phyloP scores from a whole-genome alignment of 164 flowering plant species.

The Vitis cinerea region DNA sequence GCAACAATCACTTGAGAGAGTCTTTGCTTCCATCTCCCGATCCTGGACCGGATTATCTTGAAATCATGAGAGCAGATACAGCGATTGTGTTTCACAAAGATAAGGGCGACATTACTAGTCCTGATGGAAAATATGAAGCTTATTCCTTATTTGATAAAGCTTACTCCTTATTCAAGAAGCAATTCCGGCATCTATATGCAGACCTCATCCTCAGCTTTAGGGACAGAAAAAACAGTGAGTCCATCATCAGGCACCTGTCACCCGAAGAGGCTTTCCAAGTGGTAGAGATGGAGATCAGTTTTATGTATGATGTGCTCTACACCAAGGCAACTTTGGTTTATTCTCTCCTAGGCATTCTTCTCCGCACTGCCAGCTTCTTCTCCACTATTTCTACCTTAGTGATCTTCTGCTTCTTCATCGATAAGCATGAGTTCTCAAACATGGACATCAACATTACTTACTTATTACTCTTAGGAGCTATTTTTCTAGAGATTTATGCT shows the following conservation, averaged over 20 bases:
- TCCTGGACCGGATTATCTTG: neutral
- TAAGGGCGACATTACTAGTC: no score
- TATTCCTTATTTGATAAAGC: no score
- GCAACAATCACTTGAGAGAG: neutral
- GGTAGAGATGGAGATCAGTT: neutral
- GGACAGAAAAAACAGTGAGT: neutral
- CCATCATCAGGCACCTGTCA: neutral
- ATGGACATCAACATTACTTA: neutral
- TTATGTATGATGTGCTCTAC: conserved; percentile 9
- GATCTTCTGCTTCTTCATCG: neutral
- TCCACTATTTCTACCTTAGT: neutral
- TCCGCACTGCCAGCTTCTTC: neutral
- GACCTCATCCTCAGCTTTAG: neutral
- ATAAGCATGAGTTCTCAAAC: neutral
- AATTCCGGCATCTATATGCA: conserved; percentile 1
- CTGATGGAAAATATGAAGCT: no score
- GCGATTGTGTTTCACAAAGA: no score
- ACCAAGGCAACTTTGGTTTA: conserved; percentile 4
- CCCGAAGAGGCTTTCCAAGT: neutral
- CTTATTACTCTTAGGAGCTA: no score
- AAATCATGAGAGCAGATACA: no score
- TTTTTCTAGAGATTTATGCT: neutral
- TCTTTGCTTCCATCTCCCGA: neutral
- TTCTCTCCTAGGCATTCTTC: conserved; percentile 1
- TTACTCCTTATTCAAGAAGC: neutral